Evolutionary conservation across 352 stramenopile species (phyloP).

Genomic region (Pythium pyrilobum): DNA sequence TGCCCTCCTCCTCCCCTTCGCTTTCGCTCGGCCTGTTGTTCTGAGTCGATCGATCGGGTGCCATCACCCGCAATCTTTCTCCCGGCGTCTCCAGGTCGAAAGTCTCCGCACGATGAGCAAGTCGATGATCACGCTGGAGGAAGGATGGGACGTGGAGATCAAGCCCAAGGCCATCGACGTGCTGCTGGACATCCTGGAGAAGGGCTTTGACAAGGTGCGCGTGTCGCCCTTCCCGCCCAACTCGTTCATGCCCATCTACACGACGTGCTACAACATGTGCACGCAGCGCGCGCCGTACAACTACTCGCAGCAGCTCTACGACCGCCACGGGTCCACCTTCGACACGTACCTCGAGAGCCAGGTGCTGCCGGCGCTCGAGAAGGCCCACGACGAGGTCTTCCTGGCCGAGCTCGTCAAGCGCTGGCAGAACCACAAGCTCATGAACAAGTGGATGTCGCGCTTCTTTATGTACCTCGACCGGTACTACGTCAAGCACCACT

Average conservation of each 20-base stretch:
- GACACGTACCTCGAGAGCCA: conserved; percentile 88
- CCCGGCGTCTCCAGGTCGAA: neutral
- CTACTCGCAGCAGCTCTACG: conserved; percentile 98
- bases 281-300: conserved; percentile 99
- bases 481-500: conserved; percentile 98
- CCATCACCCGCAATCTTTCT: conserved; percentile 5
- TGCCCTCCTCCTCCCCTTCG: neutral
- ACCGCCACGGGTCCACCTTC: conserved; percentile 92
- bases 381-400: conserved; percentile 93
- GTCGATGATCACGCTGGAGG: conserved; percentile 79
- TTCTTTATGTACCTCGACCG: conserved; percentile 99
- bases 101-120: conserved; percentile 52
- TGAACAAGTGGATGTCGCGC: conserved; percentile 99
- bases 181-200: conserved; percentile 80
- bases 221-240: conserved; percentile 78
- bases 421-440: conserved; percentile 99
- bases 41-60: neutral
- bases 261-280: conserved; percentile 99
- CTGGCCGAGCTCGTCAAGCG: conserved; percentile 95
- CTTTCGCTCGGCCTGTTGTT: conserved; percentile 1
- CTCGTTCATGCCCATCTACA: conserved; percentile 89
- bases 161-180: conserved; percentile 88
- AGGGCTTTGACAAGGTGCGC: conserved; percentile 80
- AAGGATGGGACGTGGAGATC: conserved; percentile 86
- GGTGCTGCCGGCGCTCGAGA: conserved; percentile 83